These are phyloP conservation scores for Uromyces viciae-fabae DNA, from an alignment of 1,284 basidiomycete species.

Conservation along the genomic window DNA sequence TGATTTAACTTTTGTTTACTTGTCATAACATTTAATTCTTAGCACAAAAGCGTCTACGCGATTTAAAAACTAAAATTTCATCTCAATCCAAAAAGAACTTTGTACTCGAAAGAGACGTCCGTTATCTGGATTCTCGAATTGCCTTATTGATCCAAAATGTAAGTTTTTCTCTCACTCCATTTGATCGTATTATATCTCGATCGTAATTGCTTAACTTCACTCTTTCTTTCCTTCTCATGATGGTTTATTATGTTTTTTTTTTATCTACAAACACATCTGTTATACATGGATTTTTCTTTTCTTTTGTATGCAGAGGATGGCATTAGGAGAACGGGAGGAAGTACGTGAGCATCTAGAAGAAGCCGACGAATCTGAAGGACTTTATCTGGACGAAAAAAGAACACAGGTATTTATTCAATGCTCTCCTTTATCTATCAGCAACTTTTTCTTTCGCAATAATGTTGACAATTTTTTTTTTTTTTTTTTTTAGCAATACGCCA, in stretches of 20 bases:
- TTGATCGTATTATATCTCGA: not conserved
- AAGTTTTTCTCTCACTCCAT: conserved; percentile 52
- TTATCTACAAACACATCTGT: conserved; percentile 17
- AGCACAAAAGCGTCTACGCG: conserved; percentile 92
- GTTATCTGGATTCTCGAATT: conserved; percentile 95
- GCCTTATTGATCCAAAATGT: conserved; percentile 97
- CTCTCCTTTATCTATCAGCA: not conserved
- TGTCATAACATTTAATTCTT: no score
- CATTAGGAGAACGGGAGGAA: conserved; percentile 63
- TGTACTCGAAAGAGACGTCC: conserved; percentile 93
- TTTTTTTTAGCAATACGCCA: conserved; percentile 79
- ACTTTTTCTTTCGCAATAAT: not conserved
- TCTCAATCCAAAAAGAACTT: conserved; percentile 99
- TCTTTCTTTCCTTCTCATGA: not conserved
- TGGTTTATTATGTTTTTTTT: not conserved
- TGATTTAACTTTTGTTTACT: no score
- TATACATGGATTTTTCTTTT: conserved; percentile 60
- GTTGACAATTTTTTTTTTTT: not conserved
- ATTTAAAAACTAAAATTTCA: conserved; percentile 95
- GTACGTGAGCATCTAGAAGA: conserved; percentile 92
- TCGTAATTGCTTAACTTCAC: not conserved
- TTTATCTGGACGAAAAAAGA: conserved; percentile 88
- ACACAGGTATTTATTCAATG: conserved; percentile 57
- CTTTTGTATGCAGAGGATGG: conserved; percentile 50
- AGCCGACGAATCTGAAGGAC: conserved; percentile 79